These are phyloP conservation scores for Keithomyces neogunnii DNA, from an alignment of 2,329 filamentous ascomycete species.

Conservation along the genomic window DNA sequence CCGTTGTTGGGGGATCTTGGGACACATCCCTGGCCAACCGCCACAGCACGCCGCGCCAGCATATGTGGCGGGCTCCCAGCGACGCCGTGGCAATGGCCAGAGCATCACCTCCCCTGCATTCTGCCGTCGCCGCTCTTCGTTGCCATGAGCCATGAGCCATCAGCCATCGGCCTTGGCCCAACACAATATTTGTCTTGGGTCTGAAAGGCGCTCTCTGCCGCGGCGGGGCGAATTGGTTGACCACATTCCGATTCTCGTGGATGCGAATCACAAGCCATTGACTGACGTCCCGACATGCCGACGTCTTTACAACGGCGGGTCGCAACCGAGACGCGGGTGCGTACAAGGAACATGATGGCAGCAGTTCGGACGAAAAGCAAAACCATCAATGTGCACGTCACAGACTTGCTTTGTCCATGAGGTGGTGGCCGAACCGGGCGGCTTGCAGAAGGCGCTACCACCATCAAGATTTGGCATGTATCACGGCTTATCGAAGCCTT, in stretches of 20 bases:
- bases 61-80: neutral
- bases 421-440: neutral
- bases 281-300: neutral
- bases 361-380: neutral
- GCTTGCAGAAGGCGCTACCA: neutral
- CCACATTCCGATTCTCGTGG: neutral
- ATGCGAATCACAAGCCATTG: neutral
- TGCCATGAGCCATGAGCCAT: too few relatives aligned
- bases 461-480: neutral
- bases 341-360: neutral
- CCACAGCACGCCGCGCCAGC: constrained; percentile 5
- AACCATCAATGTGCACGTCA: neutral
- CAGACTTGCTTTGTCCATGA: neutral
- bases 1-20: neutral
- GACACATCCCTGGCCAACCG: constrained; percentile 9
- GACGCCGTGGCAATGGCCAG: neutral
- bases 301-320: neutral
- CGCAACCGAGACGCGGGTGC: neutral
- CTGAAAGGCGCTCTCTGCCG: neutral
- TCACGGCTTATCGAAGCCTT: neutral
- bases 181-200: neutral
- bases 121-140: too few relatives aligned
- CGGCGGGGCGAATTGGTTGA: neutral
- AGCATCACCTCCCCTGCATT: neutral
- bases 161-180: too few relatives aligned